phyloP scores from a whole-genome alignment of 345 rosid species.

The Carallia pectinifolia region DNA sequence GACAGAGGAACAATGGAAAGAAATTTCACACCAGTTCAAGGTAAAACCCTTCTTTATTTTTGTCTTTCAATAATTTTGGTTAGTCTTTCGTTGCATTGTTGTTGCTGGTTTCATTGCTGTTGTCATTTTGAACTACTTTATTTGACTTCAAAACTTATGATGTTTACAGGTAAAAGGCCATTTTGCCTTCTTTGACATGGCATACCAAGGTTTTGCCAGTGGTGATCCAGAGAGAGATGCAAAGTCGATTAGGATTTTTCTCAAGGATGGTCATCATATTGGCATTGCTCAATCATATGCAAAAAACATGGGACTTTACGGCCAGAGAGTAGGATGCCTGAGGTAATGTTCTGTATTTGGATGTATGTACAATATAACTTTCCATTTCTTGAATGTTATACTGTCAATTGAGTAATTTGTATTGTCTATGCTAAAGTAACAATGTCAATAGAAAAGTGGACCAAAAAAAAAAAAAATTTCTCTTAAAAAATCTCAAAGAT shows the following conservation, averaged over 20 bases:
- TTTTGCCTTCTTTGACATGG: slow-evolving; percentile 96
- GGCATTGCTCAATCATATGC: slow-evolving; percentile 98
- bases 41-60: slow-evolving; percentile 24
- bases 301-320: slow-evolving; percentile 97
- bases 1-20: slow-evolving; percentile 89
- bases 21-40: slow-evolving; percentile 84
- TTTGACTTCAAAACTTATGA: neutral
- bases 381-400: neutral
- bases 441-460: neutral
- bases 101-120: neutral
- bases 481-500: too few relatives aligned
- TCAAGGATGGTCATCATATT: slow-evolving; percentile 81
- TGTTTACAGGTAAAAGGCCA: slow-evolving; percentile 69
- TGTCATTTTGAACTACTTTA: neutral
- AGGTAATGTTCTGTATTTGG: slow-evolving; percentile 46
- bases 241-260: slow-evolving; percentile 88
- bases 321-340: slow-evolving; percentile 97
- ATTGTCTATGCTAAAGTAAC: neutral
- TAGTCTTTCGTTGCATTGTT: neutral
- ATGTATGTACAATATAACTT: neutral
- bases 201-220: slow-evolving; percentile 97
- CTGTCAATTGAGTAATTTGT: neutral
- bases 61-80: too few relatives aligned
- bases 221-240: slow-evolving; percentile 97
- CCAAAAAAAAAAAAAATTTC: neutral